Evolutionary conservation across 371 early-diverging fungal species (phyloP).

Genomic region (Mucor circinelloides): DNA sequence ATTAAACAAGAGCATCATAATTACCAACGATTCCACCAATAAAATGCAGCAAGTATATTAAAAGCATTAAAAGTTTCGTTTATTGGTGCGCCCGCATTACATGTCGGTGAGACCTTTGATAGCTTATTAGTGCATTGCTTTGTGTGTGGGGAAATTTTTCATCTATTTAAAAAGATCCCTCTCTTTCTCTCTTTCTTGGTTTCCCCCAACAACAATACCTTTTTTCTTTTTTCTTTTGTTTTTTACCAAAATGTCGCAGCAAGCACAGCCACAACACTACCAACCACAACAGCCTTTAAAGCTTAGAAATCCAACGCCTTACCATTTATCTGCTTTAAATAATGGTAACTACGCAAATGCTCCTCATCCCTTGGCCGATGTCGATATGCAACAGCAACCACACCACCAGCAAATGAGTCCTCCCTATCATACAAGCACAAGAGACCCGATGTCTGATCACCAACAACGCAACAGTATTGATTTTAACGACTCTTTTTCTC

Average conservation of each 20-base stretch:
- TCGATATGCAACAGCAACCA: not conserved
- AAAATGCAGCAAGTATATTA: not conserved
- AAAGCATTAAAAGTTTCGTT: not conserved
- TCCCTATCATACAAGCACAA: not conserved
- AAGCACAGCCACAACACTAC: not conserved
- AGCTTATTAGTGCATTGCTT: not conserved
- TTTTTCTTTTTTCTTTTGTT: not conserved
- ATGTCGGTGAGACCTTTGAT: not conserved
- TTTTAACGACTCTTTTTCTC: slow-evolving; percentile 26
- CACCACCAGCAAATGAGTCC: not conserved
- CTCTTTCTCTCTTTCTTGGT: not conserved
- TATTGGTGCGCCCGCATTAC: not conserved
- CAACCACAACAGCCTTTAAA: not conserved
- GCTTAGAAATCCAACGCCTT: slow-evolving; percentile 9
- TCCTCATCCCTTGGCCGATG: slow-evolving; percentile 1
- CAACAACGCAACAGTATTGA: slow-evolving; percentile 15
- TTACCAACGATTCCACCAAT: not conserved
- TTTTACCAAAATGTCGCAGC: not conserved
- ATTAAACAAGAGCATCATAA: not conserved
- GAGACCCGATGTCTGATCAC: slow-evolving; percentile 5
- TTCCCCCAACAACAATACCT: not conserved
- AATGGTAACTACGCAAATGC: not conserved
- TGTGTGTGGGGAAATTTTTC: not conserved
- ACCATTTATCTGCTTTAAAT: slow-evolving; percentile 9
- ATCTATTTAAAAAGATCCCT: not conserved